phyloP scores from a whole-genome alignment of 805 yeast genomes.

The Cephaloascus albidus region DNA sequence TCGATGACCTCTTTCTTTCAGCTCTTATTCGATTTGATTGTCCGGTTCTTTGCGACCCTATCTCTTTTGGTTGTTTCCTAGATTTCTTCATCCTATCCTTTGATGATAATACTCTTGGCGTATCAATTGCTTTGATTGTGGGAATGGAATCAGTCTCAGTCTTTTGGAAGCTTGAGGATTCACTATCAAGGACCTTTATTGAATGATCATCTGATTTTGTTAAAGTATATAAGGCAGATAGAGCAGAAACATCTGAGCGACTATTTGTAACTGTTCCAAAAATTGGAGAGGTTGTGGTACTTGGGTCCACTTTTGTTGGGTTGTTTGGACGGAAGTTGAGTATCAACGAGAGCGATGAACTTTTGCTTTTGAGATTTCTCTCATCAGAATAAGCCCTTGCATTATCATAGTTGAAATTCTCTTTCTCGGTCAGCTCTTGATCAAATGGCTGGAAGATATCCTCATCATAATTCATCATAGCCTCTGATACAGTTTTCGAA shows the following conservation, averaged over 20 bases:
- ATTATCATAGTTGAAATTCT: neutral
- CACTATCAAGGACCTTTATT: neutral
- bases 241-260: neutral
- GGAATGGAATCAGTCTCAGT: neutral
- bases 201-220: neutral
- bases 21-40: constrained; percentile 40
- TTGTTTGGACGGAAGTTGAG: neutral
- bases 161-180: neutral
- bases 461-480: constrained; percentile 63
- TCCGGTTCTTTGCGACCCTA: constrained; percentile 3
- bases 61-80: constrained; percentile 2
- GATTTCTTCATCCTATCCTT: neutral
- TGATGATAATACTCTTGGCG: neutral
- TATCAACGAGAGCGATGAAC: neutral
- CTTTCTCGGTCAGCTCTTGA: neutral
- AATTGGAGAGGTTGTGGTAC: constrained; percentile 6
- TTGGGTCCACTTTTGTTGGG: constrained; percentile 7
- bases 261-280: constrained; percentile 5
- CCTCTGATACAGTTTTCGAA: constrained; percentile 36
- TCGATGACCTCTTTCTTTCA: constrained; percentile 6
- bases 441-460: constrained; percentile 29
- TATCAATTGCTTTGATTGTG: neutral
- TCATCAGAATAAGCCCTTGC: constrained; percentile 4
- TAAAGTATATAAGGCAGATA: neutral
- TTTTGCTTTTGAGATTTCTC: constrained; percentile 3